Percentiles rank a stretch among this genome's conserved stretches.
Evolutionary conservation across 768 basidiomycete genomes (phyloP).

Genomic region (Pisolithus albus): DNA sequence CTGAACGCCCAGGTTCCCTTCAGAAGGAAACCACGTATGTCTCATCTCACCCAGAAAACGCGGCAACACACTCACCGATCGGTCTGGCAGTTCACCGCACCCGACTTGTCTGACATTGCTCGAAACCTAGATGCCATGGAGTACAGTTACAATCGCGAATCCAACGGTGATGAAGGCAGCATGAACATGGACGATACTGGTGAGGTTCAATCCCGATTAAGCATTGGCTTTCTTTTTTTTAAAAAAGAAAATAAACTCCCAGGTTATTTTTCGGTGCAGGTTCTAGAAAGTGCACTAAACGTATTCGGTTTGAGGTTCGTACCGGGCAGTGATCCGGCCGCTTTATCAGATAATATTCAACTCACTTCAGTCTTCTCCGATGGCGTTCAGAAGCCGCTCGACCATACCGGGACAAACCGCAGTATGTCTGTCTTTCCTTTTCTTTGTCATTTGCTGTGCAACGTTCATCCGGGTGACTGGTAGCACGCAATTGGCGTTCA

Average conservation of each 20-base stretch:
- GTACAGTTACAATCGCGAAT: constrained; percentile 45
- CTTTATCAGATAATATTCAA: constrained; percentile 1
- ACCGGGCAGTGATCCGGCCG: not conserved
- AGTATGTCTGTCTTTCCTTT: constrained; percentile 41
- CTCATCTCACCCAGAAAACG: not conserved
- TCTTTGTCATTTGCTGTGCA: constrained; percentile 2
- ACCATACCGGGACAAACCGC: constrained; percentile 64
- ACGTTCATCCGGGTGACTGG: not conserved
- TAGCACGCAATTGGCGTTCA: constrained; percentile 80
- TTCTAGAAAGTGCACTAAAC: constrained; percentile 75
- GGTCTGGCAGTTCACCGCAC: constrained; percentile 57
- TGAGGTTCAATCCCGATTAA: constrained; percentile 14
- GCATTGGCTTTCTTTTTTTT: not conserved
- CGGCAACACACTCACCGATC: constrained; percentile 7
- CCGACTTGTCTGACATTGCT: constrained; percentile 74
- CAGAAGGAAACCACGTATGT: constrained; percentile 48
- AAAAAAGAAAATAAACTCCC: not conserved
- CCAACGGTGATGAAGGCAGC: constrained; percentile 37
- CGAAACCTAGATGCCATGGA: constrained; percentile 62
- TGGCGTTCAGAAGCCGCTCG: constrained; percentile 85
- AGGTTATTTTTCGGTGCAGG: constrained; percentile 93
- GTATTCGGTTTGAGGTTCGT: constrained; percentile 75
- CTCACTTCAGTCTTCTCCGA: constrained; percentile 53
- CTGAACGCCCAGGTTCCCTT: constrained; percentile 17
- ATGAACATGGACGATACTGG: constrained; percentile 93